Percentiles rank a stretch among this genome's conserved stretches.
Evolutionary conservation across 2,329 filamentous ascomycete species (phyloP).

Genomic region (Cladosporium velox): DNA sequence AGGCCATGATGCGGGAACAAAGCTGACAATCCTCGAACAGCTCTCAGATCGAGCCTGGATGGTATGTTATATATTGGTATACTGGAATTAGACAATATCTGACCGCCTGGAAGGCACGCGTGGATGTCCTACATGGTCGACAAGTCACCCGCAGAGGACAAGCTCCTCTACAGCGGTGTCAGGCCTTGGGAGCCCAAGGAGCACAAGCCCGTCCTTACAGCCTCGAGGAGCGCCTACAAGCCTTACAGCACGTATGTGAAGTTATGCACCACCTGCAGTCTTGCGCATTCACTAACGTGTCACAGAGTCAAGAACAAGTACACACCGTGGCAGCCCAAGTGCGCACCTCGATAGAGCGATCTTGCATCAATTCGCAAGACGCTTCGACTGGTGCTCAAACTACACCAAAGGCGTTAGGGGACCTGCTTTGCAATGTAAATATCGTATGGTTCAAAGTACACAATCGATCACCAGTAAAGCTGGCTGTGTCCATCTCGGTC

Average conservation of each 20-base stretch:
- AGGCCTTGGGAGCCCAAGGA: conserved; percentile 75
- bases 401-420: conserved; percentile 18
- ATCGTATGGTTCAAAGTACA: conserved; percentile 19
- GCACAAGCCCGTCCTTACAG: conserved; percentile 74
- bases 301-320: conserved; percentile 53
- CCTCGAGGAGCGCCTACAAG: conserved; percentile 78
- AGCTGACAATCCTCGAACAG: conserved; percentile 50
- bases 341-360: conserved; percentile 42
- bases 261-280: conserved; percentile 23
- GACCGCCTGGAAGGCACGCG: conserved; percentile 65
- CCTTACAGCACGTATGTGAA: conserved; percentile 87
- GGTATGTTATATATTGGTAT: conserved; percentile 47
- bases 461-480: background rate
- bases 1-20: background rate
- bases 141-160: conserved; percentile 77
- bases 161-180: conserved; percentile 65
- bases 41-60: conserved; percentile 88
- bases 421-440: conserved; percentile 22
- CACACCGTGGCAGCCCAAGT: conserved; percentile 50
- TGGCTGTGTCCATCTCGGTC: background rate
- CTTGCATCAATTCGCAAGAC: background rate
- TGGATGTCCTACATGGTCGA: conserved; percentile 96
- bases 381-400: conserved; percentile 5
- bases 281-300: background rate
- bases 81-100: background rate